These are phyloP conservation scores for Phytophthora pseudosyringae DNA, from an alignment of 352 stramenopile genomes.

Conservation along the genomic window DNA sequence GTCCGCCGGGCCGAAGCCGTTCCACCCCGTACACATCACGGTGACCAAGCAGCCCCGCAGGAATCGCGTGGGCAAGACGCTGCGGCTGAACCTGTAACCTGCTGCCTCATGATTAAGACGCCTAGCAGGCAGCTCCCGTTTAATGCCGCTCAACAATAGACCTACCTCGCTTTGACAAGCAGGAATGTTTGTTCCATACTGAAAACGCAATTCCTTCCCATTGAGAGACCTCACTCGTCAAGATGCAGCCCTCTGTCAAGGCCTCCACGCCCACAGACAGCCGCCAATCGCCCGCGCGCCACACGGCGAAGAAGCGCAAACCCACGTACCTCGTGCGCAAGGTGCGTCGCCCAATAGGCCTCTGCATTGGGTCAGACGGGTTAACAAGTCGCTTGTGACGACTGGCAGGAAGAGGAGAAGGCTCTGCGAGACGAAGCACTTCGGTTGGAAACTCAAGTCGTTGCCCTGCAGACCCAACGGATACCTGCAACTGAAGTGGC, in stretches of 20 bases:
- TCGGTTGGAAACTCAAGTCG: constrained; percentile 16
- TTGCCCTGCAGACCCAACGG: constrained; percentile 2
- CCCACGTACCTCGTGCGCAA: constrained; percentile 33
- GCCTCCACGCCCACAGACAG: neutral
- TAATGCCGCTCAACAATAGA: constrained; percentile 8
- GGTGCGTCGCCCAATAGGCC: neutral
- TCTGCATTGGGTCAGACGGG: neutral
- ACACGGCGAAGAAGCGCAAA: constrained; percentile 31
- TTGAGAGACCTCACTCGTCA: neutral
- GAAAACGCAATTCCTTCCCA: neutral
- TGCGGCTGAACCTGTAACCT: constrained; percentile 56
- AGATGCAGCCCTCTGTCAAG: neutral
- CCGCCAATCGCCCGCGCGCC: neutral
- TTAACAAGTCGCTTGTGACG: neutral
- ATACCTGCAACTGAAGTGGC: constrained; percentile 1
- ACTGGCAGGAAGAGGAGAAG: constrained; percentile 22
- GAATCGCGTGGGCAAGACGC: constrained; percentile 65
- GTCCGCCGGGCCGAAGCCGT: constrained; percentile 30
- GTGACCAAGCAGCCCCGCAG: constrained; percentile 77
- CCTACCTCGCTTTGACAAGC: constrained; percentile 1
- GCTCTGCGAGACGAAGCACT: constrained; percentile 13
- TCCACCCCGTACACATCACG: constrained; percentile 67
- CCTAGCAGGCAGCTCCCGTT: neutral
- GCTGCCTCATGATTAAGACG: neutral
- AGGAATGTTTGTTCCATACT: constrained; percentile 4